These are phyloP conservation scores for Hypsizygus marmoreus DNA, from an alignment of 768 basidiomycete genomes.

Conservation along the genomic window DNA sequence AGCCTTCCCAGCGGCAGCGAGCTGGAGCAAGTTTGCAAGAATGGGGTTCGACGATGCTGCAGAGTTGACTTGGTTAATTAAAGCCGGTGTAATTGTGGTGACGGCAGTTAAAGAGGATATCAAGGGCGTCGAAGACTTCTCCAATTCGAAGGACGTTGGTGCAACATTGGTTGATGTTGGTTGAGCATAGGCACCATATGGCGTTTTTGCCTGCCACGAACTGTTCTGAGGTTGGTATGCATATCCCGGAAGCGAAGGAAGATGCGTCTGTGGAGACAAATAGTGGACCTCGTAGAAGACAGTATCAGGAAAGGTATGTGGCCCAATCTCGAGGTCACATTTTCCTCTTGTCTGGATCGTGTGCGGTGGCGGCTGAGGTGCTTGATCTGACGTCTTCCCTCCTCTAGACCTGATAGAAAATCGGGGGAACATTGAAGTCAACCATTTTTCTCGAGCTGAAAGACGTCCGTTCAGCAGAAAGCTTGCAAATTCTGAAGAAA, in stretches of 20 bases:
- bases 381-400: constrained; percentile 50
- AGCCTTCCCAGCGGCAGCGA: constrained; percentile 64
- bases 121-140: constrained; percentile 34
- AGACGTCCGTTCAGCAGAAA: constrained; percentile 11
- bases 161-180: background rate
- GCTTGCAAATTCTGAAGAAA: constrained; percentile 9
- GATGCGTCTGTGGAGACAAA: constrained; percentile 35
- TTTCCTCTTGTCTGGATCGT: constrained; percentile 64
- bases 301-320: constrained; percentile 70
- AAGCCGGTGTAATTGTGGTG: constrained; percentile 53
- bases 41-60: constrained; percentile 69
- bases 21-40: constrained; percentile 65
- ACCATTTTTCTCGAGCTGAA: constrained; percentile 72
- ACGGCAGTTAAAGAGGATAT: constrained; percentile 46
- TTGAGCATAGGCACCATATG: constrained; percentile 23
- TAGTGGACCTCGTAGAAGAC: constrained; percentile 76
- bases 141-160: constrained; percentile 1
- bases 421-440: constrained; percentile 66
- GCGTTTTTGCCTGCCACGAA: constrained; percentile 30
- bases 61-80: constrained; percentile 65
- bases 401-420: constrained; percentile 69
- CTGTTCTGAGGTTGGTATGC: constrained; percentile 25
- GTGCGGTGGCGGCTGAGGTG: constrained; percentile 68
- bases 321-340: constrained; percentile 75
- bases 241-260: constrained; percentile 6